Evolutionary conservation across 306 rosid species (phyloP).

Genomic region (Casuarina equisetifolia): DNA sequence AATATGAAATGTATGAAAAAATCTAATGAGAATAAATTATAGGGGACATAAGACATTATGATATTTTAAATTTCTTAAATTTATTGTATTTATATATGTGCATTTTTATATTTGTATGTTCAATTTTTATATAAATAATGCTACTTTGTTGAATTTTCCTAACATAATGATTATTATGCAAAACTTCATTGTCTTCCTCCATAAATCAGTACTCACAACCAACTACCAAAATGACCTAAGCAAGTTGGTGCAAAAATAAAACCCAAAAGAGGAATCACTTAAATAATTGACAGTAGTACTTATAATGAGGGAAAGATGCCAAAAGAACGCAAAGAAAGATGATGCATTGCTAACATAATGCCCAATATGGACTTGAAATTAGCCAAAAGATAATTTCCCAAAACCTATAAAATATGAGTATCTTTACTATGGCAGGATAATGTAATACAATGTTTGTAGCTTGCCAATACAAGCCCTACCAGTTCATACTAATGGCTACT

Average conservation of each 20-base stretch:
- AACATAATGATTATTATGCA: neutral
- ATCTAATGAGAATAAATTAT: too few relatives aligned
- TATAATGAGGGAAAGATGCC: neutral
- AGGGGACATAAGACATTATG: too few relatives aligned
- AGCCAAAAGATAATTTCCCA: neutral
- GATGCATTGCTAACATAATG: neutral
- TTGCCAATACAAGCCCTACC: neutral
- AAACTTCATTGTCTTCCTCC: neutral
- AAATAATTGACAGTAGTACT: neutral
- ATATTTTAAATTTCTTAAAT: too few relatives aligned
- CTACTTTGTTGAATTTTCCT: too few relatives aligned
- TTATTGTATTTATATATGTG: rapidly evolving
- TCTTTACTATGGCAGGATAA: neutral
- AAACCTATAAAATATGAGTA: neutral
- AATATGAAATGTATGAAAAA: too few relatives aligned
- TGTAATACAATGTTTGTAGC: neutral
- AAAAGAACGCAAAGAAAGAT: neutral
- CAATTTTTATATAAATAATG: too few relatives aligned
- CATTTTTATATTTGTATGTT: too few relatives aligned
- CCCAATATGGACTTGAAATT: neutral
- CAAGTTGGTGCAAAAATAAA: neutral
- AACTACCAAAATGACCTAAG: neutral
- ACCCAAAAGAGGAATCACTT: neutral
- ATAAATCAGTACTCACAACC: neutral
- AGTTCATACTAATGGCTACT: neutral